These are phyloP conservation scores for Cucurbita pepo DNA, from an alignment of 306 rosid genomes.

Conservation along the genomic window DNA sequence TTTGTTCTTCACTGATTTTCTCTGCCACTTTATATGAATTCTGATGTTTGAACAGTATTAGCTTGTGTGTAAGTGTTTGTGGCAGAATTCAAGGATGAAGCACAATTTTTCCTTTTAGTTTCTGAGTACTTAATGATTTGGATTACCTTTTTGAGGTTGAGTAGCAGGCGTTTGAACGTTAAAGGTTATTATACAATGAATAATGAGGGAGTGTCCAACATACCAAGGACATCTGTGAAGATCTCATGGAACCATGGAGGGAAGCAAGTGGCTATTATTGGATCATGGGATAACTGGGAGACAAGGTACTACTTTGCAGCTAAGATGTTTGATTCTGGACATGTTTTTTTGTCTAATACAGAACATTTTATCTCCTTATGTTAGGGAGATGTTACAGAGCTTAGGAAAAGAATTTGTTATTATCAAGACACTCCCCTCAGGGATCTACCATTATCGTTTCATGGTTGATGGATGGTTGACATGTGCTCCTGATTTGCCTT, in stretches of 20 bases:
- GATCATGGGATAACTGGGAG: slow-evolving; percentile 89
- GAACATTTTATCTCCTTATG: slow-evolving; percentile 10
- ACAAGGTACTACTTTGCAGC: slow-evolving; percentile 25
- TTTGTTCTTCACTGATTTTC: not conserved
- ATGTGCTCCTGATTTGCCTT: slow-evolving; percentile 65
- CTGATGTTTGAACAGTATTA: not conserved
- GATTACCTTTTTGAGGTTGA: not conserved
- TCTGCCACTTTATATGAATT: not conserved
- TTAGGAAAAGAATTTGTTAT: slow-evolving; percentile 21
- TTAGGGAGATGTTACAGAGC: slow-evolving; percentile 52
- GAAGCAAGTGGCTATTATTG: slow-evolving; percentile 36
- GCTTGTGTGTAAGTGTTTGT: not conserved
- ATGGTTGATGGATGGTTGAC: slow-evolving; percentile 55
- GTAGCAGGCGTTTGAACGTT: not conserved
- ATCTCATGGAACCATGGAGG: slow-evolving; percentile 66
- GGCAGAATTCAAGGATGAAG: not conserved
- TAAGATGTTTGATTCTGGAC: not conserved
- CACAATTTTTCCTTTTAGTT: not conserved
- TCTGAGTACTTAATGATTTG: not conserved
- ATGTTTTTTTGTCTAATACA: not conserved
- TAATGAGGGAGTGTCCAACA: slow-evolving; percentile 17
- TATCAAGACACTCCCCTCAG: slow-evolving; percentile 42
- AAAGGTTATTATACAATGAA: slow-evolving; percentile 17
- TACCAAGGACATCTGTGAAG: slow-evolving; percentile 22
- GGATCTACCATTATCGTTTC: slow-evolving; percentile 60